Evolutionary conservation across 2,329 filamentous ascomycete genomes (phyloP), one percentile per base, ranked within the genome.

Genomic region (Phyllosticta citrichinensis): DNA sequence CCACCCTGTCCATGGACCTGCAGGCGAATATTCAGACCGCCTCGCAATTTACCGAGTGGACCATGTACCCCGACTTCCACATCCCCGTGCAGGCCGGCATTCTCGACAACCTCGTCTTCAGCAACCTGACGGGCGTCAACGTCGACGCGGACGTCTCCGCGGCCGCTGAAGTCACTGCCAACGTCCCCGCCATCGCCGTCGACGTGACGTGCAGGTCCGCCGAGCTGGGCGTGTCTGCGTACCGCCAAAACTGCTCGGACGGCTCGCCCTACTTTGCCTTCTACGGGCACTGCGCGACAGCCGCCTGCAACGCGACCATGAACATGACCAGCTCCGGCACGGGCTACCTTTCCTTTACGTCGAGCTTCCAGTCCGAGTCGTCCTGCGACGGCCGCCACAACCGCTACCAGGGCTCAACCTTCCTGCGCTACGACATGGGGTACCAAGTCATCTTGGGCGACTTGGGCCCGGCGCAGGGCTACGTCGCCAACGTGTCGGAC

Each of bases 51-150:
- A 55, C 55, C 14, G 55, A 57, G 40, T 61, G 60, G 60, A 54
- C 60, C 1, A 61, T 57, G 55, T 54, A 57, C 19, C 60, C 55
- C 0, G 20, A 47, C 12, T 61, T 61, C 20, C 47, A 61, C 27
- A 57, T 61, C 8, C 55, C 60, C 1, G 33, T 57, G 14, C 47
- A 51, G 3, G 19, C 60, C 5, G 55, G 60, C 24, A 61, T 61
- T 10, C 11, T 61, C 8, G 47, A 53, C n/a, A 61, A 61, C 17
- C 55, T 61, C 11, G 55, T 61, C 9, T 57, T 61, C 33, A 54
- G 50, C 50, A 61, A 61, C 22, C 27, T 61, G 19, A 61, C 60
- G 4, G 20, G 20, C 22, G 22, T 61, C 14, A 19, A 30, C 11
- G 33, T 40, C 17, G 58, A 22, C 10, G 3, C 25, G 12, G 53